Evolutionary conservation across 345 rosid genomes (phyloP), one percentile per base, ranked within the genome.

Genomic region (Dimocarpus longan): DNA sequence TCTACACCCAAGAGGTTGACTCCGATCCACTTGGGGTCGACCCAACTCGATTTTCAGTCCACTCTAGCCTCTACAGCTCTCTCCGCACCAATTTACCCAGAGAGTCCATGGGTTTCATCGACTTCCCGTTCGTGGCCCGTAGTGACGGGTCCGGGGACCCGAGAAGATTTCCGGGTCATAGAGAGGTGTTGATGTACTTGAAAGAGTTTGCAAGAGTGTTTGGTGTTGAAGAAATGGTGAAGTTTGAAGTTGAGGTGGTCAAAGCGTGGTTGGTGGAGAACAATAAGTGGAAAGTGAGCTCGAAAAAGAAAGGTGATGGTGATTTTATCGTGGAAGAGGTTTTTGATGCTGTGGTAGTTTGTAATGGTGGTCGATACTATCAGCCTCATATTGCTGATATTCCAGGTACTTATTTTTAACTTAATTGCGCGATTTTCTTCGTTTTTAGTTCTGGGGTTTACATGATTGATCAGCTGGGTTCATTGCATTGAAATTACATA

Each of bases 301-400:
- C 85, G 5, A 87, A 70, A 73, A 82, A 57, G 85, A 85, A 42
- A 8, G 74, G 70, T 65, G 62, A 50, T 8, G 26, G 26, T 8
- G 52, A 18, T 26, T n/a, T n/a, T 2, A 19, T 59, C 6, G 5
- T 21, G 24, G 86, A 88, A n/a, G 91, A 91, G 80, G 83, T 85
- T 40, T 90, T 82, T 48, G 95, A 91, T 86, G 96, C 93, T 76
- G 93, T 89, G 65, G 93, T 89, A 76, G 90, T 89, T 7, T 90
- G 95, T 64, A 92, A 81, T 37, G 64, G 64, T 21, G 94, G 97
- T 5, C 95, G 91, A 78, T 87, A 68, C 78, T 84, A 85, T 10
- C 89, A 93, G 57, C 93, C 95, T 81, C 91, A 90, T 52, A 46
- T 88, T 9, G 94, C 98, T 56, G 86, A 87, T 19, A 85, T 93